These are phyloP conservation scores for Groenewaldozyma sp. DNA, from an alignment of 1,139 yeast genomes.

Conservation along the genomic window DNA sequence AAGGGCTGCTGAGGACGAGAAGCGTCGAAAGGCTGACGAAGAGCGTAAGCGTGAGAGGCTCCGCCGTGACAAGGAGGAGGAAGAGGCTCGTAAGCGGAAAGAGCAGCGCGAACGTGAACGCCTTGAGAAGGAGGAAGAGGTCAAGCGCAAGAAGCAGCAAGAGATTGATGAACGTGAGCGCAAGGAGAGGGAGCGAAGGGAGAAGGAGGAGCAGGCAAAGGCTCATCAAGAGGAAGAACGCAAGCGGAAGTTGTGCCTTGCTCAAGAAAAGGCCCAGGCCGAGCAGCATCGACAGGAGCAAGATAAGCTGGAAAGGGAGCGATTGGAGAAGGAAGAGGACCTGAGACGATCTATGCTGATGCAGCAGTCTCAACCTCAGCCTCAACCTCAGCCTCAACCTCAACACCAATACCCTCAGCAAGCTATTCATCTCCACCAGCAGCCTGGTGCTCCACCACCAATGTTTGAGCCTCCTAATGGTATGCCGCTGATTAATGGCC, in stretches of 20 bases:
- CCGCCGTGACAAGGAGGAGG: constrained; percentile 33
- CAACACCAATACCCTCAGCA: constrained; percentile 3
- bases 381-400: not conserved
- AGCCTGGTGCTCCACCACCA: constrained; percentile 2
- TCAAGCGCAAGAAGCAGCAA: constrained; percentile 25
- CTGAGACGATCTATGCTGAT: constrained; percentile 10
- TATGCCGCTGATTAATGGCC: constrained; percentile 1
- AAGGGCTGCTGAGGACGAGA: constrained; percentile 28
- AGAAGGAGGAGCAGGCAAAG: constrained; percentile 14
- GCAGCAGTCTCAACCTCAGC: constrained; percentile 4
- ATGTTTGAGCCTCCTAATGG: not conserved
- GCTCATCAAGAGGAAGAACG: constrained; percentile 10
- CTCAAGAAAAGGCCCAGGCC: constrained; percentile 11
- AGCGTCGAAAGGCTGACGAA: constrained; percentile 31
- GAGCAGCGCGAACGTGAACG: constrained; percentile 31
- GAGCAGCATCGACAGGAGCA: constrained; percentile 13
- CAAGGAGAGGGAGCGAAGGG: constrained; percentile 9
- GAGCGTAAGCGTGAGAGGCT: constrained; percentile 39
- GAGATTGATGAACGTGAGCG: constrained; percentile 22
- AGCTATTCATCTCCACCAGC: not conserved
- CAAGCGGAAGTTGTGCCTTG: constrained; percentile 11
- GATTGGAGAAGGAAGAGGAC: constrained; percentile 7
- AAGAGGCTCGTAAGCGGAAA: constrained; percentile 35
- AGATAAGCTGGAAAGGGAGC: constrained; percentile 14
- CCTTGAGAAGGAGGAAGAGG: constrained; percentile 30